Percentiles rank a stretch among this genome's conserved stretches.
Evolutionary conservation across 2,329 filamentous ascomycete genomes (phyloP).

Genomic region (Cyclaneusma minus): DNA sequence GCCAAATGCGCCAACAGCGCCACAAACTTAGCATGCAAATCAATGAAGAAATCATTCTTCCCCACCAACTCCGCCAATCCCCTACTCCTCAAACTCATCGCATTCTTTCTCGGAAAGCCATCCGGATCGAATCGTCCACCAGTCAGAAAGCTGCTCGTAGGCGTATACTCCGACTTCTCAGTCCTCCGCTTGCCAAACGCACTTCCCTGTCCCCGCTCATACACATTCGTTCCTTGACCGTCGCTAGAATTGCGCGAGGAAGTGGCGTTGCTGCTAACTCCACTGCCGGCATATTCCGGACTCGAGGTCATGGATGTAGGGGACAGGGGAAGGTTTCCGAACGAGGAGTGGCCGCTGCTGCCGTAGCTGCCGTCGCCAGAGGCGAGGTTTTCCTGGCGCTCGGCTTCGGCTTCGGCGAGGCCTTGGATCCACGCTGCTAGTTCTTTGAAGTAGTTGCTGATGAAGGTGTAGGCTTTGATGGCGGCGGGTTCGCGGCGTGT

Average conservation of each 20-base stretch:
- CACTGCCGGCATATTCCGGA: no score
- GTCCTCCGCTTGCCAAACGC: no score
- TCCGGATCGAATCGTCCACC: slow-evolving; percentile 11
- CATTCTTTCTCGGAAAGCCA: slow-evolving; percentile 27
- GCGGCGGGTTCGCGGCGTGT: slow-evolving; percentile 48
- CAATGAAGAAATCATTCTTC: slow-evolving; percentile 51
- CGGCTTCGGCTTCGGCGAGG: slow-evolving; percentile 46
- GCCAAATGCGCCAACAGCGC: slow-evolving; percentile 44
- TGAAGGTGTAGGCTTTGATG: slow-evolving; percentile 49
- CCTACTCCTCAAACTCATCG: slow-evolving; percentile 39
- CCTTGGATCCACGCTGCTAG: slow-evolving; percentile 50
- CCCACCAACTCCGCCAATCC: slow-evolving; percentile 52
- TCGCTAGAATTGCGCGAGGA: no score
- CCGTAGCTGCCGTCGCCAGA: slow-evolving; percentile 3
- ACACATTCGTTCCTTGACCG: no score
- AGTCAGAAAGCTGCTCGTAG: slow-evolving; percentile 13
- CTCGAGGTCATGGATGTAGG: no score
- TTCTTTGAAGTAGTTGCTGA: slow-evolving; percentile 46
- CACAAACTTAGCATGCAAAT: slow-evolving; percentile 49
- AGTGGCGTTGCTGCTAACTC: no score
- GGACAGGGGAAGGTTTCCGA: neutral
- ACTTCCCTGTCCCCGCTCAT: neutral
- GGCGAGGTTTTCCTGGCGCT: slow-evolving; percentile 20
- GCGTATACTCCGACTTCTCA: slow-evolving; percentile 4
- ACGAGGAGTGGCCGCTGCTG: neutral